Evolutionary conservation across 345 rosid species (phyloP).

Genomic region (Populus nigra): DNA sequence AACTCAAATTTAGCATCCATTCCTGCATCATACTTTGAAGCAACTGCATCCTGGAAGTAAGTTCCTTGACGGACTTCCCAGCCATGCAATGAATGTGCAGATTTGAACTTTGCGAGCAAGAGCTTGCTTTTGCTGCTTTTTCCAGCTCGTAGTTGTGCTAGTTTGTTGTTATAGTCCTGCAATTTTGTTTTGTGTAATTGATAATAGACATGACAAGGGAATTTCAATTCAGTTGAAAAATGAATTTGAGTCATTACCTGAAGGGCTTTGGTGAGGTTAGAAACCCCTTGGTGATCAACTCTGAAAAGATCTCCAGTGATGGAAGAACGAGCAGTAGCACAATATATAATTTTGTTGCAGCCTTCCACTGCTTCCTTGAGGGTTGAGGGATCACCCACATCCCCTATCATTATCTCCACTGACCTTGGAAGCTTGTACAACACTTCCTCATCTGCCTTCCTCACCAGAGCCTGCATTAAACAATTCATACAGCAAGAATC

Average conservation of each 20-base stretch:
- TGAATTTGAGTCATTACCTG: conserved; percentile 42
- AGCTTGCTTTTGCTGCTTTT: conserved; percentile 98
- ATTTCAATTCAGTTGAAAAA: not conserved
- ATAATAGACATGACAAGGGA: too few species aligned
- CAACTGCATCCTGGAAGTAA: conserved; percentile 79
- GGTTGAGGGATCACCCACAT: conserved; percentile 78
- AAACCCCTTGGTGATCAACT: conserved; percentile 90
- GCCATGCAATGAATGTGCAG: conserved; percentile 56
- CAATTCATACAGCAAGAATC: not conserved
- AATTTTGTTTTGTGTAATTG: not conserved
- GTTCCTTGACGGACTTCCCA: conserved; percentile 92
- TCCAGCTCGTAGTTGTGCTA: conserved; percentile 83
- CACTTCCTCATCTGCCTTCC: conserved; percentile 65
- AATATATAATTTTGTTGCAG: conserved; percentile 84
- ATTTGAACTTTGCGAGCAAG: conserved; percentile 71
- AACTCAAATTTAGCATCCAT: conserved; percentile 91
- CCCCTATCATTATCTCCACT: conserved; percentile 75
- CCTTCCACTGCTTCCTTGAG: conserved; percentile 70
- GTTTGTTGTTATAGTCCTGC: conserved; percentile 77
- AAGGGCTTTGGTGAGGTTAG: conserved; percentile 80
- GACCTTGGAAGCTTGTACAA: conserved; percentile 85
- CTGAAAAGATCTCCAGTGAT: conserved; percentile 82
- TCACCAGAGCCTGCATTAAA: conserved; percentile 56
- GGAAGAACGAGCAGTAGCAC: conserved; percentile 92
- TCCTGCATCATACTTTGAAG: conserved; percentile 83